phyloP scores from a whole-genome alignment of 2,329 filamentous ascomycete genomes.

The Oidium heveae region DNA sequence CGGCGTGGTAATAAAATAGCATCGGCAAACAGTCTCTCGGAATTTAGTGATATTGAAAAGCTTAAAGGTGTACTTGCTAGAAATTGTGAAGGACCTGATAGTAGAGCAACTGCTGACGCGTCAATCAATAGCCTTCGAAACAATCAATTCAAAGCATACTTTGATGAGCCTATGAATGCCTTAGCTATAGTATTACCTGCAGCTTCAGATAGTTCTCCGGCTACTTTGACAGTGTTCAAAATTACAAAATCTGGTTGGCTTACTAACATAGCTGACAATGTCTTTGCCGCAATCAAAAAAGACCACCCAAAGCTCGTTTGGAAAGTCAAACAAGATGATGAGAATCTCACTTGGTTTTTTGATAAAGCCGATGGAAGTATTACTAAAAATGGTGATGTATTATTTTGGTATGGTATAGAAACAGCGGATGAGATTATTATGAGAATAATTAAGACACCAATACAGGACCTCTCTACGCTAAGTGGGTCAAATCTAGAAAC shows the following conservation, averaged over 20 bases:
- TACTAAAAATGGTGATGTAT: conserved; percentile 59
- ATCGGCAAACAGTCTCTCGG: conserved; percentile 40
- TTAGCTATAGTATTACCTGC: conserved; percentile 70
- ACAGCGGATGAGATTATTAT: conserved; percentile 43
- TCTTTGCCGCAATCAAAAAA: conserved; percentile 82
- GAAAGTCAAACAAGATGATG: conserved; percentile 90
- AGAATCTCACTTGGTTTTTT: conserved; percentile 96
- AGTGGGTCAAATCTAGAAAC: conserved; percentile 73
- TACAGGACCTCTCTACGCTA: conserved; percentile 69
- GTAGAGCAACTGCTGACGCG: conserved; percentile 59
- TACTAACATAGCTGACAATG: conserved; percentile 83
- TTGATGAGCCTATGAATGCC: conserved; percentile 81
- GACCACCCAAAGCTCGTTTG: conserved; percentile 77
- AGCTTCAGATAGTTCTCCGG: conserved; percentile 36
- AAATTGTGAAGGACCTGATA: conserved; percentile 60
- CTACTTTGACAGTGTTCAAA: conserved; percentile 70
- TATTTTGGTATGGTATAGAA: conserved; percentile 79
- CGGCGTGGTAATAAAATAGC: conserved; percentile 75
- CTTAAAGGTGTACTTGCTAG: conserved; percentile 64
- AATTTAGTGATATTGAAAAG: conserved; percentile 51
- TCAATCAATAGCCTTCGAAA: conserved; percentile 59
- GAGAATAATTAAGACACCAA: conserved; percentile 31
- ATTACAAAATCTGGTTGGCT: conserved; percentile 91
- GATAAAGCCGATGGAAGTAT: conserved; percentile 89
- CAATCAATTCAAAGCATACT: conserved; percentile 76